Base-by-base conservation (phyloP, 2,329 filamentous ascomycete species). In the Penicillium sp. region DNA sequence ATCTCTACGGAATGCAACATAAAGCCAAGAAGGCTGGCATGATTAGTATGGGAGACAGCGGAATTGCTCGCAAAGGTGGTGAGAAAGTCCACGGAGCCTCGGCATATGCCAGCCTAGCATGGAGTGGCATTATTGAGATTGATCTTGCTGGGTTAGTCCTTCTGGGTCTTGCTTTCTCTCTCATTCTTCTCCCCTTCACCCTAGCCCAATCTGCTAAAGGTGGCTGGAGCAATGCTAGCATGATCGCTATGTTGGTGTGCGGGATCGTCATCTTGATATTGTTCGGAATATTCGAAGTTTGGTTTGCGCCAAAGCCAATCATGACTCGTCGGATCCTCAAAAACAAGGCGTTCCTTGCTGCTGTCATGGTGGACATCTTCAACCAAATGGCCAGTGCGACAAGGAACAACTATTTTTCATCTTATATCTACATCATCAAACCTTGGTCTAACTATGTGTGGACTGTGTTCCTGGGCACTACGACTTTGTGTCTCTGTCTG, bases 151-250 rank as follows among this genome's bases (percentile, higher is more conserved):
- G 32, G 38, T n/a, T 48, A 18, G n/a, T 54, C 5, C 44, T 34
- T 3, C 56, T 68, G 6, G 62, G 62, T 1, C 39, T 57, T 4
- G 48, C 29, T 3, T 55, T 49, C 31, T 57, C 48, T 7, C 7
- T 47, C 10, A 53, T 89, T 67, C 77, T 89, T 4, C 77, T 90
- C n/a, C 83, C 87, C 0, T 87, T 89, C 70, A 82, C 74, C 18
- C 76, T 89, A 10, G 74, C 77, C 49, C 48, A 58, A 7, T 64
- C 57, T n/a, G 71, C 77, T 4, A 62, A 68, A 5, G 51, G 72
- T 8, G 68, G 71, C 18, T 82, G 78, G 78, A 53, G 60, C 3
- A 74, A 77, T 0, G 72, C 75, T 9, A 66, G 77, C 24, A 77
- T 83, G 60, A 77, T 83, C 47, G 72, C 70, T 27, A 79, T 84